Evolutionary conservation across 352 stramenopile species (phyloP), one percentile per base, ranked within the genome.

Genomic region (Pythium phragmiticola): DNA sequence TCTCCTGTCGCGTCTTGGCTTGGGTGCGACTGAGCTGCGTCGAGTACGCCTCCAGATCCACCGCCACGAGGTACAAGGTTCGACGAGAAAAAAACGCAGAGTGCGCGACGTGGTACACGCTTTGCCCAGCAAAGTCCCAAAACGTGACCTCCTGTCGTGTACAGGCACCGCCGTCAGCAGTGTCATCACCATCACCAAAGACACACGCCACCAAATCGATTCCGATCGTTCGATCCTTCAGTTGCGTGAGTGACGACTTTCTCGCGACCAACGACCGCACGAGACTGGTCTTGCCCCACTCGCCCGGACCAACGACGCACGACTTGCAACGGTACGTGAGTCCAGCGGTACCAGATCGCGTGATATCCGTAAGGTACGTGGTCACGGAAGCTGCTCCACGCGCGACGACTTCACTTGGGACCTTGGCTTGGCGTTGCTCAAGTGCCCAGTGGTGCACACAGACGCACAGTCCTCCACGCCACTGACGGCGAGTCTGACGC

Each of bases 221-320:
- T 0, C 46, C 46, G 46, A 52, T 34, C 9, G 46, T 52, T 4
- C 46, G 46, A 34, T 52, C 46, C 21, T 52, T 33, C 8, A 51
- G 23, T n/a, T 51, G 19, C 5, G 45, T 51, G 4, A 51, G 19
- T 4, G 21, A 34, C 45, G 45, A 7, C 9, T 34, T 51, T 28
- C 21, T 34, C 9, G 45, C 45, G 6, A 34, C 9, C n/a, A 51
- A 14, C 23, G 45, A 34, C 19, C 21, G 45, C 19, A 51, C 45
- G 23, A 51, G 45, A 51, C 45, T 51, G 4, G 45, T 51, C 45
- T 51, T 51, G 23, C 45, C 45, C 23, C 45, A 51, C 45, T 34
- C 45, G 21, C 45, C 16, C 39, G 39, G 39, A 45, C 39, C 39
- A 14, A 45, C 39, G 39, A 45, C 39, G 39, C 9, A 45, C 7